Evolutionary conservation across 1,284 basidiomycete genomes (phyloP).

Genomic region (Ceraceosorus guamensis): DNA sequence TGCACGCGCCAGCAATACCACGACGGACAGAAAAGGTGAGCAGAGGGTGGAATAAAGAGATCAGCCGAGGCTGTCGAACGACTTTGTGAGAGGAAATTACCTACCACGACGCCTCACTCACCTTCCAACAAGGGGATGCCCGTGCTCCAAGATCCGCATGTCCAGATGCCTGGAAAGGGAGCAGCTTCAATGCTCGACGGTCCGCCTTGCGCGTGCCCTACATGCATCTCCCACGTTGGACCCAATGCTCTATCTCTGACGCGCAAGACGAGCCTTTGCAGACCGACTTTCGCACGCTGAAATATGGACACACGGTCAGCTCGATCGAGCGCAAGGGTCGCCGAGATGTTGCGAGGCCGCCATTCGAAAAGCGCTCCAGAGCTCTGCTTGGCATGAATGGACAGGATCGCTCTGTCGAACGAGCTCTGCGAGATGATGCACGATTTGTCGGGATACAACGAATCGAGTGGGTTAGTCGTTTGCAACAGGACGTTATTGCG

Average conservation of each 20-base stretch:
- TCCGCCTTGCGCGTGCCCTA: slow-evolving; percentile 2
- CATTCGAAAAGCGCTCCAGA: slow-evolving; percentile 16
- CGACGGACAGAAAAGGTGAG: too few relatives aligned
- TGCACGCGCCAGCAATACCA: too few relatives aligned
- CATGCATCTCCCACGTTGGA: too few relatives aligned
- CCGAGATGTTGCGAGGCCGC: neutral
- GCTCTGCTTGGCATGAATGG: slow-evolving; percentile 4
- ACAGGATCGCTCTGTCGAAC: slow-evolving; percentile 36
- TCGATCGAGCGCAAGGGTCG: neutral
- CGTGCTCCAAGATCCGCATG: slow-evolving; percentile 23
- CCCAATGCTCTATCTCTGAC: too few relatives aligned
- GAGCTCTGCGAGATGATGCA: slow-evolving; percentile 16
- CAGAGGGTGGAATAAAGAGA: too few relatives aligned
- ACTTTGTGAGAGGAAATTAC: too few relatives aligned
- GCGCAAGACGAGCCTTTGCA: neutral
- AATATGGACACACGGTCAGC: neutral
- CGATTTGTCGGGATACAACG: slow-evolving; percentile 13
- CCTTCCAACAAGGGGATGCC: slow-evolving; percentile 30
- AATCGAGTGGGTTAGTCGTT: slow-evolving; percentile 36
- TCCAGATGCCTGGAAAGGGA: slow-evolving; percentile 15
- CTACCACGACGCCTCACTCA: slow-evolving; percentile 1
- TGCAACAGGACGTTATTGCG: slow-evolving; percentile 24
- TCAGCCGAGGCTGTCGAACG: too few relatives aligned
- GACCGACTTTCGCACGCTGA: neutral
- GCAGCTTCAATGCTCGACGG: slow-evolving; percentile 7